phyloP scores from a whole-genome alignment of 768 basidiomycete species.

The Sporobolomyces phaffii region DNA sequence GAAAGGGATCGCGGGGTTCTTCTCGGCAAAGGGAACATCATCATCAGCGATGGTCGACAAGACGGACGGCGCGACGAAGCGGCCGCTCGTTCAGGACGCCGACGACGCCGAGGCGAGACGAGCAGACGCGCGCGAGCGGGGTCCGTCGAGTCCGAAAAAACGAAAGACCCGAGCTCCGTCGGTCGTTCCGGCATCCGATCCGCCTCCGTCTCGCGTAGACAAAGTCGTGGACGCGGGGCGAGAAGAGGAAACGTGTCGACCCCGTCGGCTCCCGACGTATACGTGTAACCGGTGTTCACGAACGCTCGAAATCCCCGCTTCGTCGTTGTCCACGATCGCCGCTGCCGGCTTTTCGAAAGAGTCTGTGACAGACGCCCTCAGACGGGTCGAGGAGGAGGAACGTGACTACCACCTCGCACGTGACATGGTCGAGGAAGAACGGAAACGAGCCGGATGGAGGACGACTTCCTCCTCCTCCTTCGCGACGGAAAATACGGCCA shows the following conservation, averaged over 20 bases:
- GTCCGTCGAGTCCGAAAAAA: too few species aligned
- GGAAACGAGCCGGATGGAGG: constrained; percentile 37
- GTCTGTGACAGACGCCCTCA: constrained; percentile 30
- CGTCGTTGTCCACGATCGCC: constrained; percentile 3
- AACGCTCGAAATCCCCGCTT: constrained; percentile 8
- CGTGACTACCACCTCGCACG: constrained; percentile 83
- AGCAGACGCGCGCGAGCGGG: too few species aligned
- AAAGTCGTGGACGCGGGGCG: constrained; percentile 37
- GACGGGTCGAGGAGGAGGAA: constrained; percentile 57
- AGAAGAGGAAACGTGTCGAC: constrained; percentile 38
- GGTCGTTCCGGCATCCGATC: neutral
- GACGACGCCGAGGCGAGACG: neutral
- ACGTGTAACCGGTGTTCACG: constrained; percentile 48
- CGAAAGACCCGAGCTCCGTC: too few species aligned
- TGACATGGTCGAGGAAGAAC: constrained; percentile 57
- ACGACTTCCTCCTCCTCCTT: constrained; percentile 30
- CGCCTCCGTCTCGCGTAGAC: constrained; percentile 46
- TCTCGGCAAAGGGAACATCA: constrained; percentile 48
- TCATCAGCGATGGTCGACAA: too few species aligned
- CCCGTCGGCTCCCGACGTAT: constrained; percentile 48
- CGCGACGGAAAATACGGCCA: constrained; percentile 15
- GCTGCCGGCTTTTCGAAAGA: constrained; percentile 7
- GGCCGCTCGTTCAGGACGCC: constrained; percentile 46
- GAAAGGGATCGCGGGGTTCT: constrained; percentile 78
- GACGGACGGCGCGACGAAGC: too few species aligned